phyloP scores from a whole-genome alignment of 2,329 filamentous ascomycete species.

The Blastomyces parvus region DNA sequence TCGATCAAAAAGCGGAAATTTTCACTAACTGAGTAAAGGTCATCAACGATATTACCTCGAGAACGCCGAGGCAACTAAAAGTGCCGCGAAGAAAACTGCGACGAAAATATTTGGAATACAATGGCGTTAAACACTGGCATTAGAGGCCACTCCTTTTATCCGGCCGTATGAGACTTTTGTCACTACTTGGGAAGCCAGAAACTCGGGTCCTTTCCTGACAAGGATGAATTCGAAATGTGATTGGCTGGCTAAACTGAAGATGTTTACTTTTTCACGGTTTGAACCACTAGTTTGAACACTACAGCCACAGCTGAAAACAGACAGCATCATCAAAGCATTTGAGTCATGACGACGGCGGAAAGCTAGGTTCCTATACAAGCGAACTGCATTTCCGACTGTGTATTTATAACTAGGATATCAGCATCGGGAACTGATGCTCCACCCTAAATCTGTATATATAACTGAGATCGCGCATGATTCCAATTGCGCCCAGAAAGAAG shows the following conservation, averaged over 20 bases:
- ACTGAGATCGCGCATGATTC: neutral
- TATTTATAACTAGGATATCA: neutral
- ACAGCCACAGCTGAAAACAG: neutral
- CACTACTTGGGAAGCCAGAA: neutral
- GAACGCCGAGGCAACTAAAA: conserved; percentile 32
- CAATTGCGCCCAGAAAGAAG: neutral
- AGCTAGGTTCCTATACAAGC: neutral
- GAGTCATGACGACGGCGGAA: neutral
- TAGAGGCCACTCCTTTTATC: neutral
- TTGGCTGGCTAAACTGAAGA: neutral
- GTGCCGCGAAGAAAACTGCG: conserved; percentile 31
- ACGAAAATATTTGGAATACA: conserved; percentile 44
- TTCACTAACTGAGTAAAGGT: conserved; percentile 19
- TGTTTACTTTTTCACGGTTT: neutral
- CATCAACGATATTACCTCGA: conserved; percentile 39
- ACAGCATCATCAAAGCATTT: too few species aligned
- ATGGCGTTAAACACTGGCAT: conserved; percentile 28
- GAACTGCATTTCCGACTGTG: neutral
- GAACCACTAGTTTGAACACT: neutral
- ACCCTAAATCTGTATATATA: conserved; percentile 2
- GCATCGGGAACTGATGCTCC: neutral
- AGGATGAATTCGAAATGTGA: neutral
- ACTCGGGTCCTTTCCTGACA: neutral
- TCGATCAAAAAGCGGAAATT: conserved; percentile 4
- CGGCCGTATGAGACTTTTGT: neutral